Evolutionary conservation across 2,329 filamentous ascomycete genomes (phyloP), one percentile per base, ranked within the genome.

Genomic region (Diaporthe sp.): DNA sequence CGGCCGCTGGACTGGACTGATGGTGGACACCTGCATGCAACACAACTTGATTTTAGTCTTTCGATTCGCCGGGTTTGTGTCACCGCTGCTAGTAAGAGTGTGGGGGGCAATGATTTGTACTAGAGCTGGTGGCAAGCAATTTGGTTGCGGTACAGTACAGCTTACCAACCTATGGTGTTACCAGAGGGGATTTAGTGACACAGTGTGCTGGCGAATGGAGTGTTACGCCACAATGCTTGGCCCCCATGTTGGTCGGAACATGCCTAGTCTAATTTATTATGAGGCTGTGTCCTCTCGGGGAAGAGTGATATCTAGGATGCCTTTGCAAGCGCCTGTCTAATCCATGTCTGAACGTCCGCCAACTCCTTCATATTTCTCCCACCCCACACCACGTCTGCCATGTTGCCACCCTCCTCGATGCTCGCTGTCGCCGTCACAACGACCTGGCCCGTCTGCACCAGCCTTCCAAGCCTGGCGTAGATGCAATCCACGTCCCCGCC

Each of bases 321-420:
- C 37, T 63, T 63, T n/a, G 37, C 75, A 60, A 77, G 76, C 71
- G 31, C 68, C 13, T 25, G 44, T 60, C 42, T 71, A 15, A 77
- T 75, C 73, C 76, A 75, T 34, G n/a, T 42, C 39, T 78, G 73
- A 15, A 79, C 47, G 9, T 73, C 75, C 3, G 57, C 63, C 42
- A 80, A 39, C 53, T 79, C 72, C 3, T 63, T 55, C 22, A 70
- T 51, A 31, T 77, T 76, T 37, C 75, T 74, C 20, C 76, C 79
- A 25, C 79, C 79, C 79, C 79, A 80, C 13, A 79, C 61, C 13
- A 80, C 76, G 57, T 80, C 79, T 10, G 79, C 79, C 79, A 80
- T 80, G 37, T 79, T 77, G 39, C 71, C 49, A 13, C 68, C 77
- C 15, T 76, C 72, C 15, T 76, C 74, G 13, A 80, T 77, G 3